phyloP scores from a whole-genome alignment of 768 basidiomycete genomes.

The Lanmaoa rubissima region DNA sequence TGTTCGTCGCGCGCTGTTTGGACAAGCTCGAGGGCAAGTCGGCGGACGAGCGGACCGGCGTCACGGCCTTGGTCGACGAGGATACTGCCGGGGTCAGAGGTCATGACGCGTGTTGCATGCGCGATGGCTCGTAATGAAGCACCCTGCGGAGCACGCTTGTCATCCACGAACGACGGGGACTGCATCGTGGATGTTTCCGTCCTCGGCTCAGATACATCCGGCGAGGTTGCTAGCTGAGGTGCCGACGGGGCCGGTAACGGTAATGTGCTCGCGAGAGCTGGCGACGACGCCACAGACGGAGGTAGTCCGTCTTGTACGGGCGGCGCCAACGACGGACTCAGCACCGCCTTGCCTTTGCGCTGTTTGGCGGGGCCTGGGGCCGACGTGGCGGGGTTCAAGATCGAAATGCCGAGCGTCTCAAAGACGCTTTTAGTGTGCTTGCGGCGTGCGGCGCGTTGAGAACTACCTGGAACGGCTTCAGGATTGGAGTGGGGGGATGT shows the following conservation, averaged over 20 bases:
- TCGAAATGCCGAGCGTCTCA: conserved; percentile 67
- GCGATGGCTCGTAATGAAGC: conserved; percentile 71
- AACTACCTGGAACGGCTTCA: conserved; percentile 12
- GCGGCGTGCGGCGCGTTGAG: conserved; percentile 28
- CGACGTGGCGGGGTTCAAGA: conserved; percentile 50
- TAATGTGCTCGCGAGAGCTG: conserved; percentile 15
- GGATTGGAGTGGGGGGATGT: conserved; percentile 19
- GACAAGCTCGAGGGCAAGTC: conserved; percentile 67
- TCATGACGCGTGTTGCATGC: conserved; percentile 87
- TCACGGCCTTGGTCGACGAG: conserved; percentile 69
- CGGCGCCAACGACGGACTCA: conserved; percentile 18
- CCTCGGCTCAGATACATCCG: conserved; percentile 21
- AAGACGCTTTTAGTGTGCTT: conserved; percentile 65
- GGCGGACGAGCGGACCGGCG: conserved; percentile 56
- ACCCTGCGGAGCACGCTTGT: conserved; percentile 49
- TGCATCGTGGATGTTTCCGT: conserved; percentile 30
- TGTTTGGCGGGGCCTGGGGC: conserved; percentile 26
- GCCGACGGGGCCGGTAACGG: conserved; percentile 18
- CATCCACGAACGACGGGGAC: conserved; percentile 25
- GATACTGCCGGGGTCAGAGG: conserved; percentile 70
- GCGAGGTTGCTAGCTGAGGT: conserved; percentile 29
- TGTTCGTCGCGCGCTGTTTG: conserved; percentile 64
- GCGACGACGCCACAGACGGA: conserved; percentile 20
- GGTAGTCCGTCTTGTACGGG: conserved; percentile 12
- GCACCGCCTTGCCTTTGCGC: conserved; percentile 24